Base-by-base conservation (phyloP, 495 filamentous ascomycete species). In the Xylona heveae region DNA sequence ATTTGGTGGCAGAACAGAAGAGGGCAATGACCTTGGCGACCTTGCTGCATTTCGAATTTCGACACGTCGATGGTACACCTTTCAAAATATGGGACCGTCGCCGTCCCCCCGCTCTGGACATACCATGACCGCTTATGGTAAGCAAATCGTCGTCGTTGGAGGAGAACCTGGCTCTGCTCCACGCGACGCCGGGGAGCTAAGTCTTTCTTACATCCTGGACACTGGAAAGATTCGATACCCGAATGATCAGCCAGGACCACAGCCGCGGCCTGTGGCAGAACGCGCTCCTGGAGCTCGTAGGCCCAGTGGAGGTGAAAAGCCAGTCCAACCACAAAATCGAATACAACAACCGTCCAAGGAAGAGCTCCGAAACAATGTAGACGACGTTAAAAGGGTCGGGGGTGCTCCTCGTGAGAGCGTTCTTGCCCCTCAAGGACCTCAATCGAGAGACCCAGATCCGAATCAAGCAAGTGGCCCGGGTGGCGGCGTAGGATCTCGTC, bases 71-170 rank as follows among this genome's bases (percentile, higher is more conserved):
- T 99, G 90, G 90, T 99, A 94, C 47, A 95, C 85, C 7, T 99
- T 99, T 55, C 90, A 95, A 45, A 99, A 99, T 43, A 99, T 99
- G 90, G 90, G 90, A 0, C 85, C 81, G 1, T 84, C 83, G 3
- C 90, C 90, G 0, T 93, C 83, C 5, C 74, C 88, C 13, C 61
- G 90, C 28, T 93, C 84, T 13, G 90, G 90, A 0, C 90, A 99
- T 49, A 90, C 82, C 49, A 95, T 95, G 88, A 95, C 90, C 0
- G 71, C 83, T 4, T 80, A 80, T 41, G 78, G 78, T 4, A 91
- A 91, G 43, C 74, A 84, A 30, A 71, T 99, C 37, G 76, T 94
- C 30, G 81, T 94, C 9, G 57, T 94, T 26, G 90, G 78, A 7
- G 88, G 88, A 30, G 88, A 99, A 44, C 88, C 88, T 19, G 94